Evolutionary conservation across 2,329 filamentous ascomycete genomes (phyloP).

Genomic region (Simplicillium aogashimaense): DNA sequence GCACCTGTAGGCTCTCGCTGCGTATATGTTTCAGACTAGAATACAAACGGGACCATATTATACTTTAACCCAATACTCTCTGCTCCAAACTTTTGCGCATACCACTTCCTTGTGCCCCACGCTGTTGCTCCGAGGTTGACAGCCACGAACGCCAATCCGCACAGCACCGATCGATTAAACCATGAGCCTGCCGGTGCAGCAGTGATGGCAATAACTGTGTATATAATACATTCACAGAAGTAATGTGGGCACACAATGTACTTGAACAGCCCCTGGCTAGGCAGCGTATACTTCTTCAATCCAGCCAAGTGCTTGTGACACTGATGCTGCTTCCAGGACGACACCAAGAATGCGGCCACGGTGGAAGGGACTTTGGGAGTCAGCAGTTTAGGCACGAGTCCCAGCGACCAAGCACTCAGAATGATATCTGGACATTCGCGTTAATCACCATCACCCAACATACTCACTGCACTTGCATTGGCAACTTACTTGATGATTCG

Average conservation of each 20-base stretch:
- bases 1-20: neutral
- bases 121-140: conserved; percentile 79
- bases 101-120: conserved; percentile 69
- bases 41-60: conserved; percentile 68
- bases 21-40: conserved; percentile 25
- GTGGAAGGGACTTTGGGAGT: conserved; percentile 29
- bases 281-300: conserved; percentile 75
- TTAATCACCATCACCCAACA: neutral
- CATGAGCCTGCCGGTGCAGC: conserved; percentile 57
- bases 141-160: conserved; percentile 61
- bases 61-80: conserved; percentile 53
- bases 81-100: conserved; percentile 61
- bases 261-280: conserved; percentile 61
- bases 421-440: neutral
- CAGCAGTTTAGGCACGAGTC: no score
- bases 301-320: conserved; percentile 62
- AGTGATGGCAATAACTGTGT: conserved; percentile 64
- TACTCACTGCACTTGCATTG: conserved; percentile 3
- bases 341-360: conserved; percentile 55
- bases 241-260: conserved; percentile 81
- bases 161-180: conserved; percentile 65
- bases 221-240: conserved; percentile 77
- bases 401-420: no score
- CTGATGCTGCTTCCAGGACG: conserved; percentile 64
- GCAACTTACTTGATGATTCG: conserved; percentile 59